A percentile compares a stretch with the other conserved stretches of the same genome.
Evolutionary conservation across 305 asterid species (phyloP).

Genomic region (Caryopteris hybrid): DNA sequence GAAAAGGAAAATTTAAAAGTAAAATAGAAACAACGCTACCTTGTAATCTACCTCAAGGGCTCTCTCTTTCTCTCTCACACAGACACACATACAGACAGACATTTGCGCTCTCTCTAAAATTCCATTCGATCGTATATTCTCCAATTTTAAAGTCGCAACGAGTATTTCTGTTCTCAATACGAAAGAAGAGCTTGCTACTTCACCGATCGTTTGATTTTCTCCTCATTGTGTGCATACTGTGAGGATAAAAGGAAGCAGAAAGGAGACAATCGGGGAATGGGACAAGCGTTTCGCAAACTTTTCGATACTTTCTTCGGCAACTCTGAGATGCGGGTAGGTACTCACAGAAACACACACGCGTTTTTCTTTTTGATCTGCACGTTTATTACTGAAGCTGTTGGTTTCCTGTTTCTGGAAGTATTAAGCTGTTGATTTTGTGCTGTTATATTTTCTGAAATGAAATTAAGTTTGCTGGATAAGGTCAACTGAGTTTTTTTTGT

Average conservation of each 20-base stretch:
- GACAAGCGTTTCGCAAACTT: conserved; percentile 93
- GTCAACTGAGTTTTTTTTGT: conserved; percentile 3
- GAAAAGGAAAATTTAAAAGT: background rate
- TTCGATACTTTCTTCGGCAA: conserved; percentile 91
- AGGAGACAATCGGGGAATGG: conserved; percentile 42
- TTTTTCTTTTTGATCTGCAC: background rate
- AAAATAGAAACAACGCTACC: conserved; percentile 22
- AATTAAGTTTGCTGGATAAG: conserved; percentile 1
- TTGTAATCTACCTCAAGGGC: background rate
- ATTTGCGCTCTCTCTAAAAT: conserved; percentile 4
- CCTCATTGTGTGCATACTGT: conserved; percentile 4
- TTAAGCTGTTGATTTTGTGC: background rate
- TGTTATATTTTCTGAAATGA: background rate
- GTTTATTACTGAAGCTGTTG: background rate
- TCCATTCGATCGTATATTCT: conserved; percentile 17
- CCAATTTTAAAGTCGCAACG: background rate
- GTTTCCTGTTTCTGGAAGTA: background rate
- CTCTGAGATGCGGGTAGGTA: conserved; percentile 82
- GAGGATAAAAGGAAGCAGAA: background rate
- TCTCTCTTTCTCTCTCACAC: conserved; percentile 11
- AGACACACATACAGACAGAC: too few relatives aligned
- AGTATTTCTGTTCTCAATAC: background rate
- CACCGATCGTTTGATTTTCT: conserved; percentile 26
- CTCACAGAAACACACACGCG: conserved; percentile 6
- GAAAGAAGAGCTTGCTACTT: background rate